These are phyloP conservation scores for Plenodomus biglobosus DNA, from an alignment of 2,329 filamentous ascomycete genomes.

Conservation along the genomic window DNA sequence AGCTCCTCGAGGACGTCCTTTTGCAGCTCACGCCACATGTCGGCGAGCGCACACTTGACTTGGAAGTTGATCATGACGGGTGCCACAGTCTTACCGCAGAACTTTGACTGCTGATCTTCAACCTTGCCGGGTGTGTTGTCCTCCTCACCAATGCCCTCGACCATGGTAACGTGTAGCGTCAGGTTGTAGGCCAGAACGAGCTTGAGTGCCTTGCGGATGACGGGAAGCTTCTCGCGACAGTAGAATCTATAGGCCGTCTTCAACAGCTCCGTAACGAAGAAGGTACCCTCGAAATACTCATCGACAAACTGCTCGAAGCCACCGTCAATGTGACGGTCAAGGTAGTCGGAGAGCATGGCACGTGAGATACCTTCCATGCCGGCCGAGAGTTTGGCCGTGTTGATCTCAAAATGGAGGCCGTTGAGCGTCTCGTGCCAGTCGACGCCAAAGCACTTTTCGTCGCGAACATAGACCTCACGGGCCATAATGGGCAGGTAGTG, in stretches of 20 bases:
- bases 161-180: conserved; percentile 90
- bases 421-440: conserved; percentile 88
- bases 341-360: conserved; percentile 81
- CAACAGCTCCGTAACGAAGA: conserved; percentile 91
- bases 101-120: conserved; percentile 81
- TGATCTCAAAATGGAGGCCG: conserved; percentile 78
- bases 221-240: conserved; percentile 79
- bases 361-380: conserved; percentile 84
- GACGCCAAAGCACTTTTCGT: conserved; percentile 88
- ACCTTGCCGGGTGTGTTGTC: conserved; percentile 78
- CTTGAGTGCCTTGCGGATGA: conserved; percentile 94
- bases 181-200: conserved; percentile 94
- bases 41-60: conserved; percentile 94
- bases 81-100: conserved; percentile 84
- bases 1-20: conserved; percentile 95
- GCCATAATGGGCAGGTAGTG: conserved; percentile 91
- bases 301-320: conserved; percentile 93
- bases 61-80: conserved; percentile 99
- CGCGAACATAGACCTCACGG: conserved; percentile 87
- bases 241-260: conserved; percentile 96
- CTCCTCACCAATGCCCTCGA: conserved; percentile 85
- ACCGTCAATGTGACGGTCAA: conserved; percentile 91
- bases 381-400: conserved; percentile 85
- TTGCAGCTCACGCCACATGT: conserved; percentile 97
- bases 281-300: conserved; percentile 93